Percentiles rank a stretch among this genome's conserved stretches.
Evolutionary conservation across 169 alveolate genomes (phyloP).

Genomic region (Perkinsus marinus): DNA sequence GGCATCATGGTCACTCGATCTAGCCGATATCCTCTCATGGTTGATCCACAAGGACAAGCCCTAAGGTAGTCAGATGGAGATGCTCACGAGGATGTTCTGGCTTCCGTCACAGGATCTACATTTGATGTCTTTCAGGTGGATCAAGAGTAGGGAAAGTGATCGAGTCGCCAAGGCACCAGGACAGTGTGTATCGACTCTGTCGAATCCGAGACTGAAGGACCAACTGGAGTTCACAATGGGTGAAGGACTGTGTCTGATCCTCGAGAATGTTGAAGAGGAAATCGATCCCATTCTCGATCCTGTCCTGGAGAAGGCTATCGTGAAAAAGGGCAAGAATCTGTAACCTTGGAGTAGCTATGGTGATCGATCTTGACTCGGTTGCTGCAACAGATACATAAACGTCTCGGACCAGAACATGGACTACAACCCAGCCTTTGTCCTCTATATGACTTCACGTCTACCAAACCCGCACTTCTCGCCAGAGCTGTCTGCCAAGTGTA

Average conservation of each 20-base stretch:
- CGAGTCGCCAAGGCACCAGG: conserved; percentile 42
- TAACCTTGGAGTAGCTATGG: too few species aligned
- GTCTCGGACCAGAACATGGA: conserved; percentile 74
- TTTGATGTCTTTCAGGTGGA: conserved; percentile 36
- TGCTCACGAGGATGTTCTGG: too few species aligned
- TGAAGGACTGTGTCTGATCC: conserved; percentile 74
- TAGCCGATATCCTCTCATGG: conserved; percentile 70
- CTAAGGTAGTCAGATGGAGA: too few species aligned
- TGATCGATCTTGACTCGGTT: too few species aligned
- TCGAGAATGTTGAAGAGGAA: conserved; percentile 88
- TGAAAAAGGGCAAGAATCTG: conserved; percentile 59
- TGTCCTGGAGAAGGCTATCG: conserved; percentile 77
- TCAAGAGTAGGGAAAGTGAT: conserved; percentile 36
- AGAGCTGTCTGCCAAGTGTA: conserved; percentile 86
- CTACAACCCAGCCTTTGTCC: conserved; percentile 69
- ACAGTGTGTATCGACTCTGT: conserved; percentile 66
- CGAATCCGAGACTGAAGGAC: conserved; percentile 72
- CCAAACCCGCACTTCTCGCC: conserved; percentile 86
- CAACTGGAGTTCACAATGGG: conserved; percentile 72
- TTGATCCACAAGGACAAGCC: conserved; percentile 77
- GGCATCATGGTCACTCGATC: conserved; percentile 76
- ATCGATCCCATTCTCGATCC: conserved; percentile 88
- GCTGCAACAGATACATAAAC: conserved; percentile 34
- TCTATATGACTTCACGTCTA: conserved; percentile 77
- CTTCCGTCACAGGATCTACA: too few species aligned